Evolutionary conservation across 176 grass and related monocot species (phyloP).

Genomic region (Carex parvula): DNA sequence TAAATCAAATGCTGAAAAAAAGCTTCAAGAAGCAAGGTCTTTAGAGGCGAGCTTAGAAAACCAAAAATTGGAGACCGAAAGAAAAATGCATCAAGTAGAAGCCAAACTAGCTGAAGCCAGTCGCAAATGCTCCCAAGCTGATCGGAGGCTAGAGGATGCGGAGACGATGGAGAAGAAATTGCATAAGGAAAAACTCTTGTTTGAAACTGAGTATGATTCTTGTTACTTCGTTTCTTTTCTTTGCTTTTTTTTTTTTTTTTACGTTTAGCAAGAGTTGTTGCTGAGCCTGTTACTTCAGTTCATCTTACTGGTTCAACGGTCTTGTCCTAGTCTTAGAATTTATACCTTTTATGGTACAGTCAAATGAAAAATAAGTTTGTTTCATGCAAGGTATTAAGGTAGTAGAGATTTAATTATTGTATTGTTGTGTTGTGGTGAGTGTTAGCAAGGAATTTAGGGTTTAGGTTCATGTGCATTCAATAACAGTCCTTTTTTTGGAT

Average conservation of each 20-base stretch:
- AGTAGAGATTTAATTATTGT: not conserved
- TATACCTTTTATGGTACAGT: not conserved
- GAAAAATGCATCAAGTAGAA: conserved; percentile 74
- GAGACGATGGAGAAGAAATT: conserved; percentile 62
- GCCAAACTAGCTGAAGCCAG: conserved; percentile 91
- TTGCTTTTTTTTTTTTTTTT: not conserved
- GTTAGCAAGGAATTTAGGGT: not conserved
- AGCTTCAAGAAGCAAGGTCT: conserved; percentile 61
- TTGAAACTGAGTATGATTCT: conserved; percentile 63
- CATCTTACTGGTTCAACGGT: not conserved
- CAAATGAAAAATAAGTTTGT: not conserved
- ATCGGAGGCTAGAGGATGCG: conserved; percentile 68
- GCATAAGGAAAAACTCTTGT: conserved; percentile 75
- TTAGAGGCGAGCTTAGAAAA: conserved; percentile 77
- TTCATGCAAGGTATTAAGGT: not conserved
- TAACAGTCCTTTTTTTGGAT: not conserved
- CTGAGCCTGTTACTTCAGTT: not conserved
- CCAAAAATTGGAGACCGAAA: conserved; percentile 67
- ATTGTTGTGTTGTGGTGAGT: not conserved
- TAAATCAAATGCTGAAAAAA: conserved; percentile 72
- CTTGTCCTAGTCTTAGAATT: not conserved
- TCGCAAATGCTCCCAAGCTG: conserved; percentile 76
- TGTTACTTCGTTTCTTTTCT: not conserved
- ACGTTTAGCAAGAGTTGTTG: not conserved
- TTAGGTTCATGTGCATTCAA: not conserved